These are phyloP conservation scores for Solanum verrucosum DNA, from an alignment of 257 asterid genomes.

Conservation along the genomic window DNA sequence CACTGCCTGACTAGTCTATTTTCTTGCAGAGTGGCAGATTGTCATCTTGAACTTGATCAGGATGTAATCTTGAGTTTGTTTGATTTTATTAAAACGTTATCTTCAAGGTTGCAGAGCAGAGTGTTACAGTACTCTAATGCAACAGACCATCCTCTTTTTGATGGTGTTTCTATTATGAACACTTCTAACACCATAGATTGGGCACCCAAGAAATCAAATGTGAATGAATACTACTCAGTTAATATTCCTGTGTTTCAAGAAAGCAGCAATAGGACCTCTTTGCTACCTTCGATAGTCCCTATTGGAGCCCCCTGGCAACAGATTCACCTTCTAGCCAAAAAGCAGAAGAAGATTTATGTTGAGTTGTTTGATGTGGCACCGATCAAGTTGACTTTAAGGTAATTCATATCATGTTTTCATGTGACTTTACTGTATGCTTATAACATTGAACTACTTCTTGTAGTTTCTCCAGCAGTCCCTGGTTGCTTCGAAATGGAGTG, in stretches of 20 bases:
- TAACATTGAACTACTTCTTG: conserved; percentile 17
- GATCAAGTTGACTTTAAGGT: conserved; percentile 75
- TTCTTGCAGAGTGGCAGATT: conserved; percentile 69
- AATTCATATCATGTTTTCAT: conserved; percentile 1
- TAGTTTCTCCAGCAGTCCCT: conserved; percentile 97
- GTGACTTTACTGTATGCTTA: conserved; percentile 1
- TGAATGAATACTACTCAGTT: conserved; percentile 18
- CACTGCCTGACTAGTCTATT: conserved; percentile 8
- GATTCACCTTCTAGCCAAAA: conserved; percentile 57
- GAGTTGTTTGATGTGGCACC: conserved; percentile 84
- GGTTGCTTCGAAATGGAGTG: conserved; percentile 85
- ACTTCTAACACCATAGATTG: conserved; percentile 12
- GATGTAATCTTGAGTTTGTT: conserved; percentile 69
- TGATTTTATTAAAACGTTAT: conserved; percentile 53
- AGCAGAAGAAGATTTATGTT: conserved; percentile 78
- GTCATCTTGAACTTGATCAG: conserved; percentile 87
- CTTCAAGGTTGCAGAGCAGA: conserved; percentile 55
- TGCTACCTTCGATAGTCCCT: conserved; percentile 58
- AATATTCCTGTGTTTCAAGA: conserved; percentile 23
- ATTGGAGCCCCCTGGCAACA: conserved; percentile 99
- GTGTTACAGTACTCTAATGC: conserved; percentile 36
- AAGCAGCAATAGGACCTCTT: conserved; percentile 21
- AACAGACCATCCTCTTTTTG: conserved; percentile 32
- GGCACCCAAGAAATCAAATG: conserved; percentile 18
- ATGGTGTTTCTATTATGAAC: neutral